phyloP scores from a whole-genome alignment of 2,329 filamentous ascomycete genomes.

The Aureobasidium sp. region DNA sequence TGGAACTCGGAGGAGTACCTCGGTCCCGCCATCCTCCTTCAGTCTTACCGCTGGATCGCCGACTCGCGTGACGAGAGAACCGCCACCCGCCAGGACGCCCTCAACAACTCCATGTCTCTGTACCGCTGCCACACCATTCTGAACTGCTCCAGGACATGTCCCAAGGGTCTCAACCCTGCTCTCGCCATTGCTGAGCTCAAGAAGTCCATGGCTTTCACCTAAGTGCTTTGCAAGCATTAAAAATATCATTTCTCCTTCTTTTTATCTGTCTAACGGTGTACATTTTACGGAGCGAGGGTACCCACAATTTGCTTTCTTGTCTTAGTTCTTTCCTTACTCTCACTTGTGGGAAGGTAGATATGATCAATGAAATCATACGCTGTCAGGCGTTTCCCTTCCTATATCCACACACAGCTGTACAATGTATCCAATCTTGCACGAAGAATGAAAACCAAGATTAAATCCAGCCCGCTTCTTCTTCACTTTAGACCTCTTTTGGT shows the following conservation, averaged over 20 bases:
- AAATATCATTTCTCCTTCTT: neutral
- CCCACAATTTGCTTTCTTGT: conserved; percentile 4
- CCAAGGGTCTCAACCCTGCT: conserved; percentile 95
- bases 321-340: neutral
- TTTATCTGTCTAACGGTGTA: neutral
- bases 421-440: neutral
- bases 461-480: neutral
- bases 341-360: neutral
- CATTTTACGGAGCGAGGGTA: conserved; percentile 3
- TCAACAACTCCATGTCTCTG: conserved; percentile 98
- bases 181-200: conserved; percentile 96
- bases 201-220: conserved; percentile 73
- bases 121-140: conserved; percentile 99
- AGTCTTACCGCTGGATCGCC: conserved; percentile 95
- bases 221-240: neutral
- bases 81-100: conserved; percentile 75
- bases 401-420: neutral
- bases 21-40: conserved; percentile 88
- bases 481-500: neutral
- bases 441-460: neutral
- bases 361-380: neutral
- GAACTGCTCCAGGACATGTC: conserved; percentile 96
- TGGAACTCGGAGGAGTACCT: conserved; percentile 99
- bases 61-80: conserved; percentile 91
- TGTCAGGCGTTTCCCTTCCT: neutral